Evolutionary conservation across 2,329 filamentous ascomycete species (phyloP).

Genomic region (Nigrograna mackinnonii): DNA sequence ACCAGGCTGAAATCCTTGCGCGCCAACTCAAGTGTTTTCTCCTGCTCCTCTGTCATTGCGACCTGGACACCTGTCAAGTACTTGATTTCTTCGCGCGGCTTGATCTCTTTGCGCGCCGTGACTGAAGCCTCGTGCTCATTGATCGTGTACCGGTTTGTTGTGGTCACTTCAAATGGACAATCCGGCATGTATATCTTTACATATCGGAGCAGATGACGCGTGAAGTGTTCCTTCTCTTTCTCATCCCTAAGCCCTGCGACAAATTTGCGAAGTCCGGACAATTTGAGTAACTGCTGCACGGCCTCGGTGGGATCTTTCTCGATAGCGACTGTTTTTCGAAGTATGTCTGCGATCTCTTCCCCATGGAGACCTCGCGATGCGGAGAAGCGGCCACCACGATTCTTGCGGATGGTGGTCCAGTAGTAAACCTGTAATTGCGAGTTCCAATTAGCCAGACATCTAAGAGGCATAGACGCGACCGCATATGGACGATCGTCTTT

Average conservation of each 20-base stretch:
- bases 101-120: slow-evolving; percentile 77
- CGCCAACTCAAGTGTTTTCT: slow-evolving; percentile 74
- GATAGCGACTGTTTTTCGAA: slow-evolving; percentile 71
- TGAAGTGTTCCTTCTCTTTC: slow-evolving; percentile 85
- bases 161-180: slow-evolving; percentile 91
- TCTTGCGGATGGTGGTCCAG: slow-evolving; percentile 96
- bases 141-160: slow-evolving; percentile 94
- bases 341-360: slow-evolving; percentile 62
- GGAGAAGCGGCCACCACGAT: slow-evolving; percentile 81
- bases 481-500: slow-evolving; percentile 4
- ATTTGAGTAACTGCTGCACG: slow-evolving; percentile 71
- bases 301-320: slow-evolving; percentile 72
- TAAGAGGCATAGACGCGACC: slow-evolving; percentile 12
- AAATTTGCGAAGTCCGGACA: slow-evolving; percentile 76
- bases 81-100: slow-evolving; percentile 82
- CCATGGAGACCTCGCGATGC: slow-evolving; percentile 77
- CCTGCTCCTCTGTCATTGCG: slow-evolving; percentile 88
- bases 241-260: slow-evolving; percentile 68
- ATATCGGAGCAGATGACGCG: slow-evolving; percentile 84
- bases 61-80: slow-evolving; percentile 92
- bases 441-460: too few relatives aligned
- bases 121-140: slow-evolving; percentile 86
- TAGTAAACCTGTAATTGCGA: slow-evolving; percentile 74
- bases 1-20: slow-evolving; percentile 98
- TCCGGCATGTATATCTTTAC: slow-evolving; percentile 91